Evolutionary conservation across 306 rosid species (phyloP), one percentile per base, ranked within the genome.

Genomic region (Neltuma alba): DNA sequence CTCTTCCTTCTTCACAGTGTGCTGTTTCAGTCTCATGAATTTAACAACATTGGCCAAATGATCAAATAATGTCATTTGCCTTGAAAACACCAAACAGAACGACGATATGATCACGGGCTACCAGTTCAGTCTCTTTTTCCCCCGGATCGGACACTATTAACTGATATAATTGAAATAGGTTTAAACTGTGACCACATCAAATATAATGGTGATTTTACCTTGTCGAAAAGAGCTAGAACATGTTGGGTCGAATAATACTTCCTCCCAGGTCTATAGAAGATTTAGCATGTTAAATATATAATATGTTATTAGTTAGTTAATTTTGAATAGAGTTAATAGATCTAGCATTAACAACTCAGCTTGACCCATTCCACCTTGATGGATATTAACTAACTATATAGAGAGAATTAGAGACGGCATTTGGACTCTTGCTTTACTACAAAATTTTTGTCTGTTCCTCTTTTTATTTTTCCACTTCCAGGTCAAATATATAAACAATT

Each of bases 341-440:
- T 14, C 15, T 30, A 61, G 67, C 23, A 37, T 66, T 12, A 67
- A 21, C 11, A 67, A 4, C 20, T 64, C 48, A 23, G 52, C 31
- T 40, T 66, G 33, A 66, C 31, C 38, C 50, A 11, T 66, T 67
- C 72, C 50, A 38, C n/a, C 33, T n/a, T n/a, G 5, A 3, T 11
- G 2, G 31, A n/a, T 34, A 12, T 34, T 18, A 34, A 64, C n/a
- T 1, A 57, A 54, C 15, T 57, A 3, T 10, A 25, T 10, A 6
- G n/a, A n/a, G n/a, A n/a, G n/a, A n/a, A n/a, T n/a, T 10, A 36
- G 12, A 30, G 76, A 45, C 76, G 61, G 82, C 76, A 78, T 69
- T 38, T 68, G 68, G 47, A 25, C 2, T 57, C 45, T 78, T 57
- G 70, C 28, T 55, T 55, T 27, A 50, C 3, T 21, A 5, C 76